A percentile compares a stretch with the other conserved stretches of the same genome.
These are phyloP conservation scores for Lentithecium fluviatile DNA, from an alignment of 495 filamentous ascomycete species.

Conservation along the genomic window DNA sequence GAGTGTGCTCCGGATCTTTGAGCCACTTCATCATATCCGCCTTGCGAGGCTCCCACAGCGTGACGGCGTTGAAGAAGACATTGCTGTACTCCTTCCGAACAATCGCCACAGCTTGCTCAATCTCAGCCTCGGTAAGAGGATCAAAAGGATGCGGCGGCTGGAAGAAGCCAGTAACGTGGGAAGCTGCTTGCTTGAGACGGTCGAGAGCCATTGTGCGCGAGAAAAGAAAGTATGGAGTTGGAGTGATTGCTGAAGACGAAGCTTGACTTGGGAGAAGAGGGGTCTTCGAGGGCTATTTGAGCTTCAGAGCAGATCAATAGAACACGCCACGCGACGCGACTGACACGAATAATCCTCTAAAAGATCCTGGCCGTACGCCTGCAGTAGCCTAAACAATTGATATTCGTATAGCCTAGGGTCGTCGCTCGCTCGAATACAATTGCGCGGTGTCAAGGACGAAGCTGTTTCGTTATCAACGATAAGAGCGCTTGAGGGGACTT, in stretches of 20 bases:
- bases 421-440: slow-evolving; percentile 1
- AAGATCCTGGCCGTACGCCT: slow-evolving; percentile 2
- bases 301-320: not conserved
- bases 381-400: slow-evolving; percentile 6
- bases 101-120: slow-evolving; percentile 68
- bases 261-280: slow-evolving; percentile 4
- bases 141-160: slow-evolving; percentile 77
- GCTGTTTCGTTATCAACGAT: slow-evolving; percentile 19
- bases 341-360: slow-evolving; percentile 2
- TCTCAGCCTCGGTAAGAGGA: slow-evolving; percentile 74
- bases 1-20: slow-evolving; percentile 56
- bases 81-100: slow-evolving; percentile 68
- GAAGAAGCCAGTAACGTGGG: slow-evolving; percentile 59
- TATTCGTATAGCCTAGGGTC: not conserved
- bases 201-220: slow-evolving; percentile 60
- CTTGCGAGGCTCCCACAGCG: slow-evolving; percentile 86
- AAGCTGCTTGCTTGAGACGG: slow-evolving; percentile 65
- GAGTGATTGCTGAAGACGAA: not conserved
- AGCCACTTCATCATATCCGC: slow-evolving; percentile 84
- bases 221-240: not conserved
- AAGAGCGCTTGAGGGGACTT: slow-evolving; percentile 15
- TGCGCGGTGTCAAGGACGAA: slow-evolving; percentile 3
- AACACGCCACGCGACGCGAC: slow-evolving; percentile 10
- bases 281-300: slow-evolving; percentile 20
- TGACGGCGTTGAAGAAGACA: slow-evolving; percentile 84